Percentiles rank a stretch among this genome's conserved stretches.
Evolutionary conservation across 2,329 filamentous ascomycete genomes (phyloP).

Genomic region (Mollisia scopiformis): DNA sequence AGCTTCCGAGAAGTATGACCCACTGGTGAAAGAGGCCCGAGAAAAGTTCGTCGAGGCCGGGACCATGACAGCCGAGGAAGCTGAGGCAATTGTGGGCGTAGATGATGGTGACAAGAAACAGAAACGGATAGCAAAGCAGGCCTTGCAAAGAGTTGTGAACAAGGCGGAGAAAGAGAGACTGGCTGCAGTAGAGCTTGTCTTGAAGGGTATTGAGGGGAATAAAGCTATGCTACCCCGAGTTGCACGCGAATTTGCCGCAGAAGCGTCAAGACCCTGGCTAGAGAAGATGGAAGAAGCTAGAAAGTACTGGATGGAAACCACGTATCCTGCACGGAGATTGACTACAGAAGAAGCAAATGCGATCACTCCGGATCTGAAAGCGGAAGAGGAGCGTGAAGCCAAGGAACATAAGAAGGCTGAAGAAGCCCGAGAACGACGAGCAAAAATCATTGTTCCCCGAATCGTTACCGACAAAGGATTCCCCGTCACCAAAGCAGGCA

Average conservation of each 20-base stretch:
- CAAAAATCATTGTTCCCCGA: neutral
- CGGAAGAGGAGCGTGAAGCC: neutral
- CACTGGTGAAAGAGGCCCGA: neutral
- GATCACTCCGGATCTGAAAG: neutral
- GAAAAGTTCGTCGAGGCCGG: neutral
- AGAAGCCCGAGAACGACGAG: neutral
- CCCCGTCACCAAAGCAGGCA: neutral
- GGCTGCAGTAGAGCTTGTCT: neutral
- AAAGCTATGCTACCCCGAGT: neutral
- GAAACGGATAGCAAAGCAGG: neutral
- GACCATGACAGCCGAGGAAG: neutral
- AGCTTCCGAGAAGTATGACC: too few relatives aligned
- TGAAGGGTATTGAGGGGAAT: neutral
- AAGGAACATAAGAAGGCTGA: neutral
- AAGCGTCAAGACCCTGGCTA: neutral
- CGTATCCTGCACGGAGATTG: neutral
- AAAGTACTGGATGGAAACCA: too few relatives aligned
- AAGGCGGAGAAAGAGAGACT: neutral
- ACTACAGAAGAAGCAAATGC: neutral
- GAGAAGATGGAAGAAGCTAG: neutral
- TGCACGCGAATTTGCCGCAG: too few relatives aligned
- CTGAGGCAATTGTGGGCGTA: neutral
- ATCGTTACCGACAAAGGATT: neutral
- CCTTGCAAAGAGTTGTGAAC: neutral
- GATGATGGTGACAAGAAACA: neutral